Evolutionary conservation across 2,329 filamentous ascomycete species (phyloP).

Genomic region (Penicillium italicum): DNA sequence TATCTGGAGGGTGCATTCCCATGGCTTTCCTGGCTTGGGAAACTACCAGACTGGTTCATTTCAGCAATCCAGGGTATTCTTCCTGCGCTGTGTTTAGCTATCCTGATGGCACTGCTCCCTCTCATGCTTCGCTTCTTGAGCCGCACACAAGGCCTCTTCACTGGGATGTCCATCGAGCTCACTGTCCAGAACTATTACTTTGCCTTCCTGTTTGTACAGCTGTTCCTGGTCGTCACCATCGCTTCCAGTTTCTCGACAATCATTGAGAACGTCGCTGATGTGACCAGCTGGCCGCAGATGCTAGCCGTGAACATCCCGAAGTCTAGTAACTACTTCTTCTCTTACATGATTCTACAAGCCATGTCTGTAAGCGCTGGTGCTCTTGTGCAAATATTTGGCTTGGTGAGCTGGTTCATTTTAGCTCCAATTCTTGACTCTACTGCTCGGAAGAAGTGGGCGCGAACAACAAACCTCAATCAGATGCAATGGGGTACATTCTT

Average conservation of each 20-base stretch:
- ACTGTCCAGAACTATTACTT: slow-evolving; percentile 94
- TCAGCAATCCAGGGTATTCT: slow-evolving; percentile 79
- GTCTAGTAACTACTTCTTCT: slow-evolving; percentile 95
- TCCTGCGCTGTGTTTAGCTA: slow-evolving; percentile 69
- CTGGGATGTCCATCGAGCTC: slow-evolving; percentile 71
- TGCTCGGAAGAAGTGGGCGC: slow-evolving; percentile 73
- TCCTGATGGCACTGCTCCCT: slow-evolving; percentile 78
- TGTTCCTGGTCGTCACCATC: slow-evolving; percentile 90
- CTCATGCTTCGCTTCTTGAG: slow-evolving; percentile 72
- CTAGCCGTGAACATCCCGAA: slow-evolving; percentile 77
- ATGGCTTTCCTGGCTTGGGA: slow-evolving; percentile 69
- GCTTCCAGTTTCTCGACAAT: slow-evolving; percentile 68
- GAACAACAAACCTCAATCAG: slow-evolving; percentile 72
- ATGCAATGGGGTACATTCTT: slow-evolving; percentile 93
- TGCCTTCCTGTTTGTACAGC: slow-evolving; percentile 85
- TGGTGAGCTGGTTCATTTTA: slow-evolving; percentile 77
- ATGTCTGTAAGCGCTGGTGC: slow-evolving; percentile 87
- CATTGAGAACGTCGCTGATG: slow-evolving; percentile 60
- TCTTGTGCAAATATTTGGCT: slow-evolving; percentile 73
- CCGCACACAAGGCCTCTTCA: slow-evolving; percentile 73
- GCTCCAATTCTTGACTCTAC: slow-evolving; percentile 81
- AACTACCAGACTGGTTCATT: slow-evolving; percentile 58
- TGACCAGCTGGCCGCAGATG: slow-evolving; percentile 67
- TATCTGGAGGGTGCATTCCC: slow-evolving; percentile 61
- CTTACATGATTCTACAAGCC: slow-evolving; percentile 94